Percentiles rank a stretch among this genome's conserved stretches.
Conservation (phyloP, 495 filamentous ascomycete genomes). For the Hyphodiscus hymeniophilus region DNA sequence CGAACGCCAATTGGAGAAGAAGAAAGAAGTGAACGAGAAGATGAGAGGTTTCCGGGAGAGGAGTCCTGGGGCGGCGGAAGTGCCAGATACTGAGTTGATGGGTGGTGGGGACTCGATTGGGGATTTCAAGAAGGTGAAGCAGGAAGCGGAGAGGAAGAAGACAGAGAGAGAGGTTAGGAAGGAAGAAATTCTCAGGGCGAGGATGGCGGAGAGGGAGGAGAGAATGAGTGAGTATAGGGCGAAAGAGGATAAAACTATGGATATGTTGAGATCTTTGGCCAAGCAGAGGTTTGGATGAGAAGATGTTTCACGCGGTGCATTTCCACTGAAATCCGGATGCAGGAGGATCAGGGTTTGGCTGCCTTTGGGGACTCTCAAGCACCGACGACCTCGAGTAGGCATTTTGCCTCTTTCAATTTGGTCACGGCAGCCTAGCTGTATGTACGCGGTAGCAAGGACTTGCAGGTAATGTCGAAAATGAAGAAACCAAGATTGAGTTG, state of each 20-base stretch:
- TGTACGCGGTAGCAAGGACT: no score
- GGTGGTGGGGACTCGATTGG: conserved; percentile 50
- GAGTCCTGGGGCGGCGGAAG: conserved; percentile 47
- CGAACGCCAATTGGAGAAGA: conserved; percentile 84
- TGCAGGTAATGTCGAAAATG: no score
- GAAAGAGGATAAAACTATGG: conserved; percentile 61
- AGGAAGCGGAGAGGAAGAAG: conserved; percentile 47
- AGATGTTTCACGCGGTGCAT: not conserved
- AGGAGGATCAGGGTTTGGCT: no score
- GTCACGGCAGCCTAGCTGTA: no score
- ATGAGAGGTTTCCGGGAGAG: conserved; percentile 52
- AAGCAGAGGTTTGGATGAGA: conserved; percentile 45
- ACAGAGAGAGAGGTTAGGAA: conserved; percentile 56
- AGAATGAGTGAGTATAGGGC: conserved; percentile 42
- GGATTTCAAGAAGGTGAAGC: conserved; percentile 47
- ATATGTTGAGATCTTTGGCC: conserved; percentile 55
- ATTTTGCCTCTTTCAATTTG: no score
- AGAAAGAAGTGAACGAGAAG: conserved; percentile 45
- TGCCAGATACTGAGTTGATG: conserved; percentile 53
- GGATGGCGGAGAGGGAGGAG: conserved; percentile 56
- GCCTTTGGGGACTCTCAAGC: no score
- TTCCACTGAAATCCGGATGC: not conserved
- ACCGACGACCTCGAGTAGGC: no score
- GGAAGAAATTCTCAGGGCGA: conserved; percentile 54
- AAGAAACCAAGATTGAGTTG: no score